These are phyloP conservation scores for Cytospora piceicola DNA, from an alignment of 2,329 filamentous ascomycete genomes.

Conservation along the genomic window DNA sequence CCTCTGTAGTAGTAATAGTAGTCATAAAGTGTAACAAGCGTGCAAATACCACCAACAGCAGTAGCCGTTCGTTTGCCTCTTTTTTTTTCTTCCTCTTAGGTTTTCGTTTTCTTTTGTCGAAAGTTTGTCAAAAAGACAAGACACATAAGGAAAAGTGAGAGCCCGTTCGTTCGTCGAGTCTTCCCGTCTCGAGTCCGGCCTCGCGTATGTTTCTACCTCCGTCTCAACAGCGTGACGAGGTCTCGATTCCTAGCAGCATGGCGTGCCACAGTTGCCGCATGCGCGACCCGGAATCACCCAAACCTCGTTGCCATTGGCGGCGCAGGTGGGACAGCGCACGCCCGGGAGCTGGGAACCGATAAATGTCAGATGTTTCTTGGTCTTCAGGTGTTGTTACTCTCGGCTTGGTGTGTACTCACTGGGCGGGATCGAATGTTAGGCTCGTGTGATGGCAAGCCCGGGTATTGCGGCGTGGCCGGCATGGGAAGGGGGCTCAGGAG, in stretches of 20 bases:
- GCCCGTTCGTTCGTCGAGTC: constrained; percentile 1
- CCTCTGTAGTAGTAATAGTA: constrained; percentile 24
- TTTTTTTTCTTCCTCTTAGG: not conserved
- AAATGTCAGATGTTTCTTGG: constrained; percentile 6
- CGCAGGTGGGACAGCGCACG: constrained; percentile 57
- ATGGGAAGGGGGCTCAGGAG: constrained; percentile 14
- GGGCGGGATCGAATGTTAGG: constrained; percentile 31
- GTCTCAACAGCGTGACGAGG: not conserved
- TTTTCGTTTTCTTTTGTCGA: constrained; percentile 1
- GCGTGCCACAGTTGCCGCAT: constrained; percentile 56
- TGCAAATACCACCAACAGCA: constrained; percentile 26
- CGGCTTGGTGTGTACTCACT: constrained; percentile 23
- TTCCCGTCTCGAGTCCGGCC: not conserved
- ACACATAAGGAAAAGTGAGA: not conserved
- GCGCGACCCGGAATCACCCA: constrained; percentile 60
- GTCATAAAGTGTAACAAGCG: constrained; percentile 23
- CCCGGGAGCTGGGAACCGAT: constrained; percentile 47
- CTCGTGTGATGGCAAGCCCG: constrained; percentile 24
- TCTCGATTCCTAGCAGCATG: constrained; percentile 37
- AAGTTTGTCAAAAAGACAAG: constrained; percentile 1
- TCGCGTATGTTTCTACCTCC: constrained; percentile 12
- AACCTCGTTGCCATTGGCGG: constrained; percentile 52
- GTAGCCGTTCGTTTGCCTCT: constrained; percentile 10
- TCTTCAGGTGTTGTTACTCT: not conserved
- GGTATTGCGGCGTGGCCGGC: constrained; percentile 17